Percentiles rank a stretch among this genome's conserved stretches.
phyloP scores from a whole-genome alignment of 1,284 basidiomycete genomes.

The Bondarzewia mesenterica region DNA sequence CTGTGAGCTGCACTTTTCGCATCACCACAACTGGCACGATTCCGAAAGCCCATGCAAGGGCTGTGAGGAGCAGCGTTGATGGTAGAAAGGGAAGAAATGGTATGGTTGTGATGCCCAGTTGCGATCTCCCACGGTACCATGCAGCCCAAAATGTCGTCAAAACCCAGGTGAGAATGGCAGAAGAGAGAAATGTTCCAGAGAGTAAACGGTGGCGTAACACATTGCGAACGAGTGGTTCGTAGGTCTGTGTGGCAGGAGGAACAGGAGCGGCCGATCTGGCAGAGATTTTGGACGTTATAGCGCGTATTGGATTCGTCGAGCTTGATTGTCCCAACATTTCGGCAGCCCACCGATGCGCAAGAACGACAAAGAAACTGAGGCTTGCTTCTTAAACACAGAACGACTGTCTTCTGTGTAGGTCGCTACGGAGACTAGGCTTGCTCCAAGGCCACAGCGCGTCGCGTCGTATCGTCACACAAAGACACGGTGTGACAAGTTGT shows the following conservation, averaged over 20 bases:
- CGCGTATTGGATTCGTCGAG: not conserved
- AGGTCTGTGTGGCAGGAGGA: conserved; percentile 40
- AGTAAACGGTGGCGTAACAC: conserved; percentile 49
- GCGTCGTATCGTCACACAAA: too few species aligned
- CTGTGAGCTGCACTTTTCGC: conserved; percentile 45
- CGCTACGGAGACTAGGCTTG: too few species aligned
- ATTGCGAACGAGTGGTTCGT: conserved; percentile 51
- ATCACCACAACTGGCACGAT: conserved; percentile 44
- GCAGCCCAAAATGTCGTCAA: conserved; percentile 30
- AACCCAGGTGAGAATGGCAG: conserved; percentile 38
- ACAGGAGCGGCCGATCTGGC: conserved; percentile 37
- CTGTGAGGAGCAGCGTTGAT: conserved; percentile 24
- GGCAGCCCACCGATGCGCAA: not conserved
- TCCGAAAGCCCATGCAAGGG: conserved; percentile 27
- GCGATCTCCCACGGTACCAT: conserved; percentile 21
- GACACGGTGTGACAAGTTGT: too few species aligned
- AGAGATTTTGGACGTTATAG: conserved; percentile 24
- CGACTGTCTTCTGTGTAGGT: too few species aligned
- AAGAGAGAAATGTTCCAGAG: conserved; percentile 41
- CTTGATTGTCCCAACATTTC: not conserved
- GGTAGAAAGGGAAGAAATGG: conserved; percentile 32
- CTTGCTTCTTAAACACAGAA: too few species aligned
- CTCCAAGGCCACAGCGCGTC: too few species aligned
- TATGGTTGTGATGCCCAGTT: conserved; percentile 25
- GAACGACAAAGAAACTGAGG: too few species aligned